Percentiles rank a stretch among this genome's conserved stretches.
phyloP scores from a whole-genome alignment of 2,329 filamentous ascomycete species.

The Hymenoscyphus fructigenus region DNA sequence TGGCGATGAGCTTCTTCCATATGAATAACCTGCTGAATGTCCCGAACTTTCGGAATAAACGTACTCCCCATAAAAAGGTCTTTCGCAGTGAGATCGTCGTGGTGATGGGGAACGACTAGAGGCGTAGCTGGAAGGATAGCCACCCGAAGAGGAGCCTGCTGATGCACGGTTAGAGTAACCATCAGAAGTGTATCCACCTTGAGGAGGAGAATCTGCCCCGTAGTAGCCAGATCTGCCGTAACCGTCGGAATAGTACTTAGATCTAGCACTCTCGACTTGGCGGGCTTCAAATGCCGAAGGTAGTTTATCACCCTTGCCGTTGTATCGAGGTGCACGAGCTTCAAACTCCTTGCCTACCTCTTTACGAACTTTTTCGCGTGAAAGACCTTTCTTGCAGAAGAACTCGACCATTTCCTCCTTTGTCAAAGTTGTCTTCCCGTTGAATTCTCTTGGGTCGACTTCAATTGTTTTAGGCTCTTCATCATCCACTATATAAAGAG shows the following conservation, averaged over 20 bases:
- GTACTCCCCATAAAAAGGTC: neutral
- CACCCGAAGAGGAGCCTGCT: neutral
- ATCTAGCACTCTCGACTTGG: neutral
- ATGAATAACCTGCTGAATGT: neutral
- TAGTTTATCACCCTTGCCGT: neutral
- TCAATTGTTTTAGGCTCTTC: neutral
- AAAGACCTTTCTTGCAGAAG: neutral
- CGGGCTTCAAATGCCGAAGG: neutral
- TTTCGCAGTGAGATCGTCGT: neutral
- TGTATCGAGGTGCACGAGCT: neutral
- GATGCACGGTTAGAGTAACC: neutral
- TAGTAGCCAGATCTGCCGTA: neutral
- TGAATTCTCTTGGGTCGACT: conserved; percentile 11
- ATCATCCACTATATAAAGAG: neutral
- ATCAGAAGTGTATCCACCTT: neutral
- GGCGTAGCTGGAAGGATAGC: neutral
- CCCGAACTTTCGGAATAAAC: neutral
- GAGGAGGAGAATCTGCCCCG: neutral
- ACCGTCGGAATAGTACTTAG: neutral
- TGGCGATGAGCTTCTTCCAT: neutral
- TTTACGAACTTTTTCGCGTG: neutral
- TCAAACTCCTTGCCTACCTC: neutral
- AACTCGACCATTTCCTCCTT: neutral
- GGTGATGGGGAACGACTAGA: neutral
- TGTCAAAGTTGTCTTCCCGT: conserved; percentile 11